Evolutionary conservation across 2,329 filamentous ascomycete genomes (phyloP).

Genomic region (Ilyonectria sp.): DNA sequence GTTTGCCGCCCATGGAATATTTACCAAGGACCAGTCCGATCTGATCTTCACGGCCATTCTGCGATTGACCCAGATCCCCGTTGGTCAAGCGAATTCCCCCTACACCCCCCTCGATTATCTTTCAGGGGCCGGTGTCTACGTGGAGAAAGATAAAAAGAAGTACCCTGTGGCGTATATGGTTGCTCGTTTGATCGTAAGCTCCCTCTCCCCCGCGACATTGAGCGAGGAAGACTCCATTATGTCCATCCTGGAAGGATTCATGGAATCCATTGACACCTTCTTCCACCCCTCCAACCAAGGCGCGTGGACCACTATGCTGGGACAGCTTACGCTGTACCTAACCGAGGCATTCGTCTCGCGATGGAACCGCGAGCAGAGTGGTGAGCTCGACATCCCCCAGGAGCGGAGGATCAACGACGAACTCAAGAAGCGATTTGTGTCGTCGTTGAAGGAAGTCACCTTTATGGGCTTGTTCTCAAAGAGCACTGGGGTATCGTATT

Average conservation of each 20-base stretch:
- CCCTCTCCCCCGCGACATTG: constrained; percentile 87
- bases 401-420: constrained; percentile 84
- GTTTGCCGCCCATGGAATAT: constrained; percentile 91
- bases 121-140: constrained; percentile 85
- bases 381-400: constrained; percentile 88
- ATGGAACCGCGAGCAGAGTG: constrained; percentile 95
- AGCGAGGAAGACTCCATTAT: constrained; percentile 85
- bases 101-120: constrained; percentile 90
- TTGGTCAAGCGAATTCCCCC: constrained; percentile 94
- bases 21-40: constrained; percentile 91
- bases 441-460: constrained; percentile 90
- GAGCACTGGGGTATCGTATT: constrained; percentile 91
- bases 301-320: constrained; percentile 89
- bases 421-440: constrained; percentile 89
- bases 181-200: constrained; percentile 93
- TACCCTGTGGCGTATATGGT: constrained; percentile 94
- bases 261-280: constrained; percentile 97
- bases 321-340: constrained; percentile 92
- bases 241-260: constrained; percentile 87
- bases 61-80: constrained; percentile 92
- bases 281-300: constrained; percentile 99
- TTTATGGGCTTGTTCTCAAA: constrained; percentile 99
- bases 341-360: constrained; percentile 97
- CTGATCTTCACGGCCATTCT: constrained; percentile 94
- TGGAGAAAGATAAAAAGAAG: constrained; percentile 94